These are phyloP conservation scores for Parastagonospora avenae DNA, from an alignment of 2,329 filamentous ascomycete species.

Conservation along the genomic window DNA sequence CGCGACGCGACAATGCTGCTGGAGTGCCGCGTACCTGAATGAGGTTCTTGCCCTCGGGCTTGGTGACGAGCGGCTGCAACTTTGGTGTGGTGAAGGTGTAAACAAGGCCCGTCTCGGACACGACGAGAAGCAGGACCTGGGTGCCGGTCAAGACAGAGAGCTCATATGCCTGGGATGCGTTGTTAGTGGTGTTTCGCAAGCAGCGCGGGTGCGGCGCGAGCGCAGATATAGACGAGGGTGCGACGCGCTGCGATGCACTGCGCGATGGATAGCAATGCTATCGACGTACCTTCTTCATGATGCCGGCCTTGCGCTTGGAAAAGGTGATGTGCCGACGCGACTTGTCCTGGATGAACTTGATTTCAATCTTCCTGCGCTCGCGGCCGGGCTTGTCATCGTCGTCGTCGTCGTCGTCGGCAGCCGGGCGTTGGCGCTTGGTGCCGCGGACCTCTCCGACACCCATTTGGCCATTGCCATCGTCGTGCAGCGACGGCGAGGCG, in stretches of 20 bases:
- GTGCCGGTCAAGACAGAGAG: conserved; percentile 96
- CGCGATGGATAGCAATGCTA: no score
- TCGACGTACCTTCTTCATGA: conserved; percentile 99
- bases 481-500: conserved; percentile 56
- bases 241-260: conserved; percentile 14
- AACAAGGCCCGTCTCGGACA: conserved; percentile 95
- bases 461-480: conserved; percentile 57
- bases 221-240: conserved; percentile 26
- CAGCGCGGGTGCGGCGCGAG: conserved; percentile 31
- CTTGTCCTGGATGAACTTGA: conserved; percentile 99
- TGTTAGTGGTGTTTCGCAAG: conserved; percentile 34
- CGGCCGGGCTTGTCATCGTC: conserved; percentile 97
- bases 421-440: conserved; percentile 84
- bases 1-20: conserved; percentile 9
- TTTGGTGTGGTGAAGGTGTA: conserved; percentile 99
- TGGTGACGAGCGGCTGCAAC: conserved; percentile 95
- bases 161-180: conserved; percentile 78
- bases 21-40: conserved; percentile 76
- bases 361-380: conserved; percentile 99
- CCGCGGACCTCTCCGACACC: conserved; percentile 72
- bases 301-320: conserved; percentile 98
- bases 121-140: conserved; percentile 93
- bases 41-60: conserved; percentile 98
- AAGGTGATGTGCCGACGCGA: conserved; percentile 99
- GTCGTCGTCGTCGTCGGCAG: conserved; percentile 91